A percentile compares a stretch with the other conserved stretches of the same genome.
phyloP scores from a whole-genome alignment of 495 filamentous ascomycete genomes.

The Haplographium delicatum region DNA sequence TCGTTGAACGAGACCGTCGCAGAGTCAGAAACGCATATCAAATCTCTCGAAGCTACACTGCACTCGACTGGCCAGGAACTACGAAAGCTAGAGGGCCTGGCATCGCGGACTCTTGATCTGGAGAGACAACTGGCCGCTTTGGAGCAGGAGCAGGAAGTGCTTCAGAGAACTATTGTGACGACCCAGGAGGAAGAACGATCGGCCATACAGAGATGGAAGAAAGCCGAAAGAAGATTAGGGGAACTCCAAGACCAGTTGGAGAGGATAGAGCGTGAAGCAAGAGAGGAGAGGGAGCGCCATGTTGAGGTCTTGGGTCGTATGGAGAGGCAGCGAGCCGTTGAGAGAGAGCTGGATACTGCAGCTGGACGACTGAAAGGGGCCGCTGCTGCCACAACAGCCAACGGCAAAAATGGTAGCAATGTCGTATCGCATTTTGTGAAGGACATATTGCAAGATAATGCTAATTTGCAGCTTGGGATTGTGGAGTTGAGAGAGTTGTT shows the following conservation, averaged over 20 bases:
- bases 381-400: constrained; percentile 58
- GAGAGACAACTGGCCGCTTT: constrained; percentile 72
- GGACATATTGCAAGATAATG: constrained; percentile 93
- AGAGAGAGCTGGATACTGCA: constrained; percentile 69
- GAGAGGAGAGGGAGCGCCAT: constrained; percentile 77
- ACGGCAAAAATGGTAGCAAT: constrained; percentile 46
- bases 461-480: constrained; percentile 83
- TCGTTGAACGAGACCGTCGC: constrained; percentile 66
- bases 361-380: constrained; percentile 74
- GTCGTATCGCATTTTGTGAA: constrained; percentile 92
- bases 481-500: constrained; percentile 89
- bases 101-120: constrained; percentile 65
- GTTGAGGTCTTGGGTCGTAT: constrained; percentile 74
- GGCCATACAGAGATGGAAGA: constrained; percentile 74
- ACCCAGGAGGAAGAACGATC: constrained; percentile 68
- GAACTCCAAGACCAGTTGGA: constrained; percentile 84
- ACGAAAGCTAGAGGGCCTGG: constrained; percentile 64
- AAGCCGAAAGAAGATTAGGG: constrained; percentile 67
- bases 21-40: constrained; percentile 70
- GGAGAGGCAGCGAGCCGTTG: constrained; percentile 68
- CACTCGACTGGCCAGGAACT: constrained; percentile 72
- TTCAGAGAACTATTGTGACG: constrained; percentile 59
- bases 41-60: constrained; percentile 64
- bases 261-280: constrained; percentile 77
- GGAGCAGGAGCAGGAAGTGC: constrained; percentile 70